A percentile compares a stretch with the other conserved stretches of the same genome.
These are phyloP conservation scores for Hyparrhenia diplandra DNA, from an alignment of 176 grass and related monocot species.

Conservation along the genomic window DNA sequence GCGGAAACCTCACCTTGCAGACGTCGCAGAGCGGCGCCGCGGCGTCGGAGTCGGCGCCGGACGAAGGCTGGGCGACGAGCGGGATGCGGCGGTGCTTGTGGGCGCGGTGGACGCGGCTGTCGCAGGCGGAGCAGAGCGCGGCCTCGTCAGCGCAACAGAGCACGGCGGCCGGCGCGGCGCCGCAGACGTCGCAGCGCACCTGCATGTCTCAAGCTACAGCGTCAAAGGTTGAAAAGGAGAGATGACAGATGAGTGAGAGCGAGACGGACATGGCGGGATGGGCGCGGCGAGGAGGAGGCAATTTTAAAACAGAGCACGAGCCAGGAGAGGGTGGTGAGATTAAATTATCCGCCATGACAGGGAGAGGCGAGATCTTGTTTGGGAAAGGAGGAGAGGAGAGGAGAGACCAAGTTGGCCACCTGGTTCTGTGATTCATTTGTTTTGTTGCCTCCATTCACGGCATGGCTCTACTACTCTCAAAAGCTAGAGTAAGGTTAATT, in stretches of 20 bases:
- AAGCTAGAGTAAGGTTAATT: too few species aligned
- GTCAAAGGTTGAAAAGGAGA: not conserved
- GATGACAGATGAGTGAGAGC: not conserved
- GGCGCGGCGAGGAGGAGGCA: not conserved
- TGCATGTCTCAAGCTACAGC: constrained; percentile 39
- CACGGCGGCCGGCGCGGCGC: constrained; percentile 51
- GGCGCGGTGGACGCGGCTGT: constrained; percentile 66
- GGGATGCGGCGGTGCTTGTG: constrained; percentile 79
- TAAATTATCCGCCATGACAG: constrained; percentile 29
- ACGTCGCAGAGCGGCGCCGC: constrained; percentile 64
- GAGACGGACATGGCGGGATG: constrained; percentile 7
- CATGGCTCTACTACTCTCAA: not conserved
- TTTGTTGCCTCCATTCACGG: not conserved
- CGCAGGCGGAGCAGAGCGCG: constrained; percentile 76
- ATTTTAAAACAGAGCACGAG: not conserved
- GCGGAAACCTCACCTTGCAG: constrained; percentile 33
- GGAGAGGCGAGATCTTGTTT: constrained; percentile 9
- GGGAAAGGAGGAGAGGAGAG: not conserved
- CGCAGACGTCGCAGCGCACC: constrained; percentile 82
- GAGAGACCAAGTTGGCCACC: not conserved
- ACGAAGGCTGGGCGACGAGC: constrained; percentile 24
- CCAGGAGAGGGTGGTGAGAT: not conserved
- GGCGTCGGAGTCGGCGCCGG: not conserved
- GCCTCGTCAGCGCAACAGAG: constrained; percentile 94
- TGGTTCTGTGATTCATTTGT: not conserved